A percentile compares a stretch with the other conserved stretches of the same genome.
Evolutionary conservation across 768 basidiomycete species (phyloP).

Genomic region (Termitomyces sp.): DNA sequence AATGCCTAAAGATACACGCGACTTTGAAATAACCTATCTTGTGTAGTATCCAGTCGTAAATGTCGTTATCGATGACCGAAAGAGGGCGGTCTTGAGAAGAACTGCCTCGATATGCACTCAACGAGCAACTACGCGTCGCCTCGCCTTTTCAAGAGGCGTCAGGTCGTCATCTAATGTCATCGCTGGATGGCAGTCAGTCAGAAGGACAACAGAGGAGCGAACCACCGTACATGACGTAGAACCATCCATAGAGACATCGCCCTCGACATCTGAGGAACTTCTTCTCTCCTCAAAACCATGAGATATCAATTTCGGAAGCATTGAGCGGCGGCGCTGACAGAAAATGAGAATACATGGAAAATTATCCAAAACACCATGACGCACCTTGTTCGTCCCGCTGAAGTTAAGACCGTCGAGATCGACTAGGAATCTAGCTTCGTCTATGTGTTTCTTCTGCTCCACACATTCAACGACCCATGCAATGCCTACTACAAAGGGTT

Average conservation of each 20-base stretch:
- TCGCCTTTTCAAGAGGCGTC: slow-evolving; percentile 65
- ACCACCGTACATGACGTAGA: slow-evolving; percentile 35
- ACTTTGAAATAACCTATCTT: neutral
- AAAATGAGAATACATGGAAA: neutral
- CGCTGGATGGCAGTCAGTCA: slow-evolving; percentile 24
- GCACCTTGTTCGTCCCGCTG: slow-evolving; percentile 59
- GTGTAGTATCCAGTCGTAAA: slow-evolving; percentile 3
- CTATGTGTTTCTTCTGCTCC: slow-evolving; percentile 57
- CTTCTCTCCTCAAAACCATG: slow-evolving; percentile 19
- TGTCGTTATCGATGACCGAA: neutral
- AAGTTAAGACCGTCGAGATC: slow-evolving; percentile 57
- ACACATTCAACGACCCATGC: slow-evolving; percentile 88
- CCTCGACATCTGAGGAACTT: slow-evolving; percentile 22
- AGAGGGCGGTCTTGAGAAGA: neutral
- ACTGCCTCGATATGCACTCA: neutral
- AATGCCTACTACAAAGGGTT: slow-evolving; percentile 76
- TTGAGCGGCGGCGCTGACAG: slow-evolving; percentile 63
- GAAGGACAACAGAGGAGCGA: neutral
- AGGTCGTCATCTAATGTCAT: slow-evolving; percentile 46
- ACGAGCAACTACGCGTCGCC: slow-evolving; percentile 35
- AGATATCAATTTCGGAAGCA: slow-evolving; percentile 58
- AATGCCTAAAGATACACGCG: neutral
- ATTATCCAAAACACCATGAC: neutral
- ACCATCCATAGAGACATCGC: slow-evolving; percentile 37
- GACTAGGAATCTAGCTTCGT: slow-evolving; percentile 60